phyloP scores from a whole-genome alignment of 176 grass and related monocot genomes.

The Guadua angustifolia region DNA sequence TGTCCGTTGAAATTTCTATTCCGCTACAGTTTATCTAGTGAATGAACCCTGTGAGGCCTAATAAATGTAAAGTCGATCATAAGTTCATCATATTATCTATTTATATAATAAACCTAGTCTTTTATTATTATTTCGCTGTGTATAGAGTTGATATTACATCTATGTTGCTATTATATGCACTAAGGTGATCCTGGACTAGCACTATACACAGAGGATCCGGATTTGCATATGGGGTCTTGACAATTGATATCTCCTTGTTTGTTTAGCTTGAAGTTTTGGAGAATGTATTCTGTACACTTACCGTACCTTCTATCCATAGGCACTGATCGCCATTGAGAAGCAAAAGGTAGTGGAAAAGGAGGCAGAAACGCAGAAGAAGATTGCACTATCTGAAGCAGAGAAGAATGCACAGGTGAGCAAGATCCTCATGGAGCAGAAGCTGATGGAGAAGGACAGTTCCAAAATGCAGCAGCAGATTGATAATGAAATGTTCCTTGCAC shows the following conservation, averaged over 20 bases:
- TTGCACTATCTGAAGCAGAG: conserved; percentile 94
- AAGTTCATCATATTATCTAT: no score
- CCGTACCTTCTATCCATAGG: conserved; percentile 48
- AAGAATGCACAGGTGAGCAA: conserved; percentile 95
- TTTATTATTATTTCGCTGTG: no score
- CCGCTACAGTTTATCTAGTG: no score
- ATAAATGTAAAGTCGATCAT: no score
- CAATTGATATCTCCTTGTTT: background rate
- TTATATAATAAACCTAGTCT: no score
- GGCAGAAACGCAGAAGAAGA: conserved; percentile 96
- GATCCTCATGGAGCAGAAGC: conserved; percentile 96
- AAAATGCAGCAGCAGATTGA: conserved; percentile 93
- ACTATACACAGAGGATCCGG: no score
- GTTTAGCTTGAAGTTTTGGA: conserved; percentile 31
- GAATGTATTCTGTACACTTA: conserved; percentile 21
- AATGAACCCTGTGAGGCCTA: no score
- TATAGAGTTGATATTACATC: no score
- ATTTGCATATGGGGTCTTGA: no score
- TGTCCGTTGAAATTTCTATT: no score
- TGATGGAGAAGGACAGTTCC: conserved; percentile 90
- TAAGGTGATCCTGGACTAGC: no score
- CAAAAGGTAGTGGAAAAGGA: conserved; percentile 99
- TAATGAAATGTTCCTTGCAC: conserved; percentile 93
- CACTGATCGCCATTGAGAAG: conserved; percentile 83
- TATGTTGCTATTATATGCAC: no score